Conservation (phyloP, 73 alveolate genomes). For the Effrenium voratum region DNA sequence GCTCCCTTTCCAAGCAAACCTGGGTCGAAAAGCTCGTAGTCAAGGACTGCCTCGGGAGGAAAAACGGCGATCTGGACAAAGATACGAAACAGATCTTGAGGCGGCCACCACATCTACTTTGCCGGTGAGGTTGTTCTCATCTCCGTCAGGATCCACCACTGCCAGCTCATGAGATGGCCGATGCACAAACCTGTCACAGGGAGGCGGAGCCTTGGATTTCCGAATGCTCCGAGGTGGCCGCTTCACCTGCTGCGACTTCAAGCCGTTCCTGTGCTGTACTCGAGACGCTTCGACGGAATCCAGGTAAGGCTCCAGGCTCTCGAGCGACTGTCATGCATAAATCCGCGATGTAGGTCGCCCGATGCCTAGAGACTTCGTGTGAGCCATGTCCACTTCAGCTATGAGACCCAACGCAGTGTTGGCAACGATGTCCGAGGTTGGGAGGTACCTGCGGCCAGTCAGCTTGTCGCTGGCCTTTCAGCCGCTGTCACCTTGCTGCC, state of each 20-base stretch:
- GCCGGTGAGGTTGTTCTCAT: slow-evolving; percentile 87
- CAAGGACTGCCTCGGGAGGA: neutral
- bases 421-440: slow-evolving; percentile 73
- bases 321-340: slow-evolving; percentile 83
- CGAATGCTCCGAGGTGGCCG: neutral
- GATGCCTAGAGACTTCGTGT: slow-evolving; percentile 45
- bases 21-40: slow-evolving; percentile 91
- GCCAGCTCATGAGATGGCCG: slow-evolving; percentile 93
- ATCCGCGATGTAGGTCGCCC: slow-evolving; percentile 83
- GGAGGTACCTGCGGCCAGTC: slow-evolving; percentile 11
- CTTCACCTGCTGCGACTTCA: slow-evolving; percentile 92
- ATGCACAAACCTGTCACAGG: slow-evolving; percentile 49
- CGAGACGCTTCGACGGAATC: neutral
- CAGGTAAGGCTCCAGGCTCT: neutral
- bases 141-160: slow-evolving; percentile 89
- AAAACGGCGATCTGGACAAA: neutral
- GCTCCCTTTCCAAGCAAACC: slow-evolving; percentile 90
- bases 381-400: neutral
- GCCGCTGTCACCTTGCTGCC: slow-evolving; percentile 43
- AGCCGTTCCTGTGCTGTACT: slow-evolving; percentile 46
- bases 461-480: neutral
- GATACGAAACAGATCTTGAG: neutral
- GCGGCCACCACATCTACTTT: slow-evolving; percentile 50
- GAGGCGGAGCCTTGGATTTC: neutral
- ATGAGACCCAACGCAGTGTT: slow-evolving; percentile 50